Evolutionary conservation across 108 stramenopile genomes (phyloP).

Genomic region (Craspedostauros australis): DNA sequence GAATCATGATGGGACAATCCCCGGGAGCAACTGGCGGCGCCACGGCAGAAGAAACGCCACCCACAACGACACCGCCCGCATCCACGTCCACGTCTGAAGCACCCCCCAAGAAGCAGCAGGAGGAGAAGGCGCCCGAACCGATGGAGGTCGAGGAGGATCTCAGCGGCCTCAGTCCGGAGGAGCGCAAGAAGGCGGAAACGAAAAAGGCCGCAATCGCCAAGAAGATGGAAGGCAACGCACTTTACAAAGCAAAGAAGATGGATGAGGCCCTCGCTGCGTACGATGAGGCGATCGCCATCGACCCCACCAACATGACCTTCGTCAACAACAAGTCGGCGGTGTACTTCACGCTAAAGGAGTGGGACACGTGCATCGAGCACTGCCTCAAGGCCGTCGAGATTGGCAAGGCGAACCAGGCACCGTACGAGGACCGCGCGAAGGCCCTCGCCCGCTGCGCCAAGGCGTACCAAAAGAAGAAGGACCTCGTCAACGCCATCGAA

Average conservation of each 20-base stretch:
- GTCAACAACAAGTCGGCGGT: slow-evolving; percentile 96
- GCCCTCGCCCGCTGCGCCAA: slow-evolving; percentile 87
- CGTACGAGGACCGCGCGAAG: slow-evolving; percentile 95
- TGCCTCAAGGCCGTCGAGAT: slow-evolving; percentile 89
- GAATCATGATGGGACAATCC: slow-evolving; percentile 69
- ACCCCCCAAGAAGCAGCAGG: slow-evolving; percentile 10
- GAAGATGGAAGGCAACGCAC: slow-evolving; percentile 89
- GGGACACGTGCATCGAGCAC: slow-evolving; percentile 73
- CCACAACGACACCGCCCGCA: slow-evolving; percentile 20
- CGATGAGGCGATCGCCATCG: slow-evolving; percentile 94
- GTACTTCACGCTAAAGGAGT: slow-evolving; percentile 89
- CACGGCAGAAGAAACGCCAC: slow-evolving; percentile 32
- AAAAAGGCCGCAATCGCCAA: slow-evolving; percentile 65
- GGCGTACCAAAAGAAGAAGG: slow-evolving; percentile 88
- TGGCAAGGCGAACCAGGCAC: slow-evolving; percentile 83
- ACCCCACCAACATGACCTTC: slow-evolving; percentile 94
- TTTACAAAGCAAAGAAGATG: slow-evolving; percentile 93
- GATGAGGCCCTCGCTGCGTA: slow-evolving; percentile 94
- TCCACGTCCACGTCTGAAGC: background rate
- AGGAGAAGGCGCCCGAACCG: slow-evolving; percentile 35
- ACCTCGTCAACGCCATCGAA: slow-evolving; percentile 87
- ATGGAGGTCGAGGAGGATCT: slow-evolving; percentile 73
- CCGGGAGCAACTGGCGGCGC: slow-evolving; percentile 17
- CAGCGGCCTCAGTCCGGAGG: slow-evolving; percentile 69
- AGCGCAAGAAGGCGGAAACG: slow-evolving; percentile 74